A percentile compares a stretch with the other conserved stretches of the same genome.
phyloP scores from a whole-genome alignment of 495 filamentous ascomycete species.

The Xylaria castorea region DNA sequence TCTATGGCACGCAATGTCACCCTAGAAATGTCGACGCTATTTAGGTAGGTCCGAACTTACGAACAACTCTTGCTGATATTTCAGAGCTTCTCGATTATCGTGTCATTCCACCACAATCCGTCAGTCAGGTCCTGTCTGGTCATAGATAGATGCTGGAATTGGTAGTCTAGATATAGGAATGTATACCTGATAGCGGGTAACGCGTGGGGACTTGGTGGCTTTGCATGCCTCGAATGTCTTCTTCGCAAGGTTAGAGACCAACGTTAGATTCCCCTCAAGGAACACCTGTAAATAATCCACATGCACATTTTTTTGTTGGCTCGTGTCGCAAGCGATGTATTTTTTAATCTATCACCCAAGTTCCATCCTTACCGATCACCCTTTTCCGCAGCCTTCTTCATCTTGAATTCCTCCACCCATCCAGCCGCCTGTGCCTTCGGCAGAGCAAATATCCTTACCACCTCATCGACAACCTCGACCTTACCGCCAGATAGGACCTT shows the following conservation, averaged over 20 bases:
- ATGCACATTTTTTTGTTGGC: neutral
- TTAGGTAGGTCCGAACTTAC: too few relatives aligned
- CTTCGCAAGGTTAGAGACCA: neutral
- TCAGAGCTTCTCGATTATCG: too few relatives aligned
- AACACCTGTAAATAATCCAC: neutral
- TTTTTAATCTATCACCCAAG: neutral
- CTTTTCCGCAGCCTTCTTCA: conserved; percentile 59
- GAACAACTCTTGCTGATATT: too few relatives aligned
- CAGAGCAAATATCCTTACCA: conserved; percentile 81
- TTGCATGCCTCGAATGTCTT: too few relatives aligned
- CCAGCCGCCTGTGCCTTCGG: conserved; percentile 67
- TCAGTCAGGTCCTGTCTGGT: too few relatives aligned
- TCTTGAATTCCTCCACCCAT: conserved; percentile 89
- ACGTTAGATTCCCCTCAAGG: neutral
- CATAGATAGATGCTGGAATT: neutral
- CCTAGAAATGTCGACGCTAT: too few relatives aligned
- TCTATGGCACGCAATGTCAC: too few relatives aligned
- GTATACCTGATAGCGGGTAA: neutral
- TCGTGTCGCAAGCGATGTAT: neutral
- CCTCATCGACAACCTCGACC: conserved; percentile 84
- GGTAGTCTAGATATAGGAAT: neutral
- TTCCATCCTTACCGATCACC: conserved; percentile 5
- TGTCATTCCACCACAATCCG: too few relatives aligned
- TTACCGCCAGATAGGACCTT: conserved; percentile 79
- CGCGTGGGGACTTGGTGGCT: neutral